phyloP scores from a whole-genome alignment of 2,329 filamentous ascomycete species.

The Ceratocystis colombiana region DNA sequence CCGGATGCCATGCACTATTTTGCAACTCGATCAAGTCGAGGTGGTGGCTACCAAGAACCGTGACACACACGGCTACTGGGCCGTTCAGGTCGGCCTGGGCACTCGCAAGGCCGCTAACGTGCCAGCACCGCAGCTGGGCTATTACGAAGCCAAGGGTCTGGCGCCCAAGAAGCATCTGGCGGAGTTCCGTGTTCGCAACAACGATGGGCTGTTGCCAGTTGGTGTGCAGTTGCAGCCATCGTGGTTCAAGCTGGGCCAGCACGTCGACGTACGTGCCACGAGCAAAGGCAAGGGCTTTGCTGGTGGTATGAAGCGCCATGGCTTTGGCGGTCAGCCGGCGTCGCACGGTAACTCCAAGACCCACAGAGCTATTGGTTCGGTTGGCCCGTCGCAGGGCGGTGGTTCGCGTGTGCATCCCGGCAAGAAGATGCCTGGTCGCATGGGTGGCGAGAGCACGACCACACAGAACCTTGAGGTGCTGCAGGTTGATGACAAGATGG shows the following conservation, averaged over 20 bases:
- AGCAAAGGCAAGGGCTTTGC: conserved; percentile 86
- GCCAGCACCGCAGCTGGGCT: conserved; percentile 72
- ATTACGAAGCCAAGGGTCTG: conserved; percentile 73
- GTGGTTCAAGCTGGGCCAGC: conserved; percentile 87
- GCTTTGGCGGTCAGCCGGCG: conserved; percentile 77
- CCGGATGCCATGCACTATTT: conserved; percentile 76
- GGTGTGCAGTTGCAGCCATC: conserved; percentile 70
- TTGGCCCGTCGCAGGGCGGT: conserved; percentile 79
- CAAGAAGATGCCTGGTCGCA: conserved; percentile 95
- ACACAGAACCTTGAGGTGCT: conserved; percentile 85
- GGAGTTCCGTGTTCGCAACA: conserved; percentile 76
- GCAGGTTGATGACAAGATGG: conserved; percentile 76
- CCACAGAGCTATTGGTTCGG: conserved; percentile 83
- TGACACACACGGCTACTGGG: conserved; percentile 77
- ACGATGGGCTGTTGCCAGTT: conserved; percentile 62
- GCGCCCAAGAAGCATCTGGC: conserved; percentile 72
- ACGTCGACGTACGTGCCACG: conserved; percentile 71
- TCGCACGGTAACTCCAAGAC: conserved; percentile 93
- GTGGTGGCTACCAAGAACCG: conserved; percentile 79
- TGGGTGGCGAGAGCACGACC: conserved; percentile 83
- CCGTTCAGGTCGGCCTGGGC: conserved; percentile 79
- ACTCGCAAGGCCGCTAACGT: conserved; percentile 64
- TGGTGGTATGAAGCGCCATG: conserved; percentile 95
- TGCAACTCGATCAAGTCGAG: conserved; percentile 87
- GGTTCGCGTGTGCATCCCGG: conserved; percentile 88